These are phyloP conservation scores for Macrolepiota dolichaula DNA, from an alignment of 768 basidiomycete genomes.

Conservation along the genomic window DNA sequence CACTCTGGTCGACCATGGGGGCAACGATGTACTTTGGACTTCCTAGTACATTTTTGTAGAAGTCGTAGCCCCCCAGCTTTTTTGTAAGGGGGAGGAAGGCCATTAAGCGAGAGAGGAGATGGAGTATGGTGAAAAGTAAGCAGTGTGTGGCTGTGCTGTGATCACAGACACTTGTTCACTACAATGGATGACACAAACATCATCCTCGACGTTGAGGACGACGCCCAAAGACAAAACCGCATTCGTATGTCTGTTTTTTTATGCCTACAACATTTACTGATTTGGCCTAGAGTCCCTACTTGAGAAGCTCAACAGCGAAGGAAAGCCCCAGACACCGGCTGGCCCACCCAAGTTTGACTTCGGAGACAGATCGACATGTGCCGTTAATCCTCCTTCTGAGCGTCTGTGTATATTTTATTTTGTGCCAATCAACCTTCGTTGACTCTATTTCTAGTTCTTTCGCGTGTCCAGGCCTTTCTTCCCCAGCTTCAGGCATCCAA, in stretches of 20 bases:
- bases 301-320: constrained; percentile 32
- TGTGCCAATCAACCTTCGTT: neutral
- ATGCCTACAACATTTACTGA: neutral
- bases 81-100: neutral
- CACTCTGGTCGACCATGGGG: constrained; percentile 98
- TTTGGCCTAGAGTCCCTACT: constrained; percentile 33
- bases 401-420: constrained; percentile 34
- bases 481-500: constrained; percentile 68
- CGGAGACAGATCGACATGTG: constrained; percentile 31
- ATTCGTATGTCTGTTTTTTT: constrained; percentile 13
- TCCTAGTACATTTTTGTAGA: constrained; percentile 75
- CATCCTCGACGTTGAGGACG: constrained; percentile 15
- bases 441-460: constrained; percentile 46
- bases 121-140: constrained; percentile 10
- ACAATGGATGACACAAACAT: constrained; percentile 5
- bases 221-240: constrained; percentile 13
- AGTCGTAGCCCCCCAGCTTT: constrained; percentile 76
- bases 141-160: constrained; percentile 8
- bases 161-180: constrained; percentile 7
- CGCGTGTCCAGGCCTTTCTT: constrained; percentile 64
- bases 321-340: constrained; percentile 16
- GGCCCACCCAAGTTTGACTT: constrained; percentile 29
- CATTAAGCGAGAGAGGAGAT: constrained; percentile 1
- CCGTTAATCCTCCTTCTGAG: constrained; percentile 42
- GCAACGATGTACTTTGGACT: constrained; percentile 90